Evolutionary conservation across 2,329 filamentous ascomycete genomes (phyloP).

Genomic region (Colletotrichum destructivum): DNA sequence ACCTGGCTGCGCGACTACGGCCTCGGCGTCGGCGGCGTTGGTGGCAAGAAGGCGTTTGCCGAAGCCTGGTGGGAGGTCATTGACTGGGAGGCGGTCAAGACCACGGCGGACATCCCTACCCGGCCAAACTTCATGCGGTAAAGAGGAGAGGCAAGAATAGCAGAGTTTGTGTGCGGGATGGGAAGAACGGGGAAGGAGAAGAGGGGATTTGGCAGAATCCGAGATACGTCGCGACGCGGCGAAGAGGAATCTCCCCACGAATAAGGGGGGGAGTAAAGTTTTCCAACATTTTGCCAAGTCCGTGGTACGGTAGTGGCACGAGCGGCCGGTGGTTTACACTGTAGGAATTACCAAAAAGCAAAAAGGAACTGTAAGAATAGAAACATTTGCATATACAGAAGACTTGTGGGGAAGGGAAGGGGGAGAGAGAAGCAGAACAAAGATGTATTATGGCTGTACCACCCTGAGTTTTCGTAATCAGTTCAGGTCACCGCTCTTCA

Average conservation of each 20-base stretch:
- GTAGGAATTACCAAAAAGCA: conserved; percentile 37
- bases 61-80: conserved; percentile 90
- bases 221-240: neutral
- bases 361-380: conserved; percentile 40
- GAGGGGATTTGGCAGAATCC: neutral
- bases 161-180: too few species aligned
- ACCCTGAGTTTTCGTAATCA: conserved; percentile 13
- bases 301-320: neutral
- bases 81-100: conserved; percentile 84
- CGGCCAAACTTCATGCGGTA: conserved; percentile 31
- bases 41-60: conserved; percentile 83
- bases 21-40: conserved; percentile 68
- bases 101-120: conserved; percentile 43
- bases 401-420: neutral
- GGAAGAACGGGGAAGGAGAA: neutral
- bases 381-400: conserved; percentile 38
- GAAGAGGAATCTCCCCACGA: neutral
- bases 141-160: neutral
- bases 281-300: neutral
- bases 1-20: conserved; percentile 89
- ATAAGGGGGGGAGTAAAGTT: neutral
- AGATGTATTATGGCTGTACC: conserved; percentile 41
- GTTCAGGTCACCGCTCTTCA: neutral
- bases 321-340: neutral
- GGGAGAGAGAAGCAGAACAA: neutral